Evolutionary conservation across 2,329 filamentous ascomycete species (phyloP).

Genomic region (Nothomitra cinnamomea): DNA sequence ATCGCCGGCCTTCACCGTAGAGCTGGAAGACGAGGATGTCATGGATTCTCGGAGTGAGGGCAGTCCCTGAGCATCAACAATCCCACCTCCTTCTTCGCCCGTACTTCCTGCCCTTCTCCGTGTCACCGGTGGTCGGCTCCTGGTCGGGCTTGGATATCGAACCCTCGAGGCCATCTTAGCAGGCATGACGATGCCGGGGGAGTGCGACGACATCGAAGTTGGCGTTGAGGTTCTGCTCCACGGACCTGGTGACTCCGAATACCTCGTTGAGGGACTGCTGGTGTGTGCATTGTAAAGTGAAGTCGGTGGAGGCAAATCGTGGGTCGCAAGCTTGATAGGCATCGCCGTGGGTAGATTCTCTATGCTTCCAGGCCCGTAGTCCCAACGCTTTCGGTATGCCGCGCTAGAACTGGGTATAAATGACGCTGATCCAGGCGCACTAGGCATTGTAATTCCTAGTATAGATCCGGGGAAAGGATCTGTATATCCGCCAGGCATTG

Average conservation of each 20-base stretch:
- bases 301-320: constrained; percentile 19
- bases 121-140: constrained; percentile 13
- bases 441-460: constrained; percentile 24
- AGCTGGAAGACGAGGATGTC: constrained; percentile 4
- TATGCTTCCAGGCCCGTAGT: constrained; percentile 12
- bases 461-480: constrained; percentile 27
- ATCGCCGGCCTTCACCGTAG: constrained; percentile 4
- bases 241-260: constrained; percentile 27
- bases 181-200: constrained; percentile 27
- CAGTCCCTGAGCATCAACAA: constrained; percentile 5
- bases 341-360: constrained; percentile 17
- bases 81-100: constrained; percentile 4
- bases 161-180: constrained; percentile 18
- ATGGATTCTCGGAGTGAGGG: constrained; percentile 6
- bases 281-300: constrained; percentile 19
- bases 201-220: constrained; percentile 31
- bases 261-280: constrained; percentile 28
- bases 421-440: constrained; percentile 13
- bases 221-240: constrained; percentile 30
- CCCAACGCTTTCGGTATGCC: background rate
- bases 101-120: constrained; percentile 8
- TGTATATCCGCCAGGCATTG: constrained; percentile 18
- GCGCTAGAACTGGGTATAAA: background rate
- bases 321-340: constrained; percentile 7
- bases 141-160: constrained; percentile 10